phyloP scores from a whole-genome alignment of 1,284 basidiomycete genomes.

The Vanrija pseudolonga region DNA sequence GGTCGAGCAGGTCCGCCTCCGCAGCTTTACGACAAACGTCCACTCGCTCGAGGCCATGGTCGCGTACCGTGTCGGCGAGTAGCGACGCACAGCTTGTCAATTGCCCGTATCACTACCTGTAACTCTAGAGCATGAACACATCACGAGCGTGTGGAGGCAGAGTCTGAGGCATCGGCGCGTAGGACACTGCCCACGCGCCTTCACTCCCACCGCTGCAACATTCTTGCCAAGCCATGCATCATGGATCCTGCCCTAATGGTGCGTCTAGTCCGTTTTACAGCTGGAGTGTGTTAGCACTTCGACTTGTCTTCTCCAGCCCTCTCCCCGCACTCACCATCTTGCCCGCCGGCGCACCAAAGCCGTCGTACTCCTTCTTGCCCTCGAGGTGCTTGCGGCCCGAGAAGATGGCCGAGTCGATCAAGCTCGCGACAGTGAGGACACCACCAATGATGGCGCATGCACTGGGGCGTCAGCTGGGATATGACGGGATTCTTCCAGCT shows the following conservation, averaged over 20 bases:
- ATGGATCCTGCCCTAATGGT: constrained; percentile 1
- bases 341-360: constrained; percentile 40
- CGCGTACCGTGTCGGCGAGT: constrained; percentile 46
- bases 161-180: too few species aligned
- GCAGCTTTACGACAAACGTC: constrained; percentile 85
- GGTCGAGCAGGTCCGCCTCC: constrained; percentile 90
- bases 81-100: background rate
- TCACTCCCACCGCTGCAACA: background rate
- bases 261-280: constrained; percentile 1
- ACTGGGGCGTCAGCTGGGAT: constrained; percentile 49
- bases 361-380: constrained; percentile 28
- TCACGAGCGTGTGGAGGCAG: background rate
- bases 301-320: background rate
- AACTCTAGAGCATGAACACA: constrained; percentile 1
- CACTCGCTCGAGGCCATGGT: constrained; percentile 71
- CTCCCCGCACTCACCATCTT: constrained; percentile 41
- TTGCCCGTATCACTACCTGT: background rate
- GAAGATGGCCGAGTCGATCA: constrained; percentile 87
- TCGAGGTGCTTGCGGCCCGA: constrained; percentile 46
- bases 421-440: constrained; percentile 87
- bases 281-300: too few species aligned
- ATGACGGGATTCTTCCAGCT: constrained; percentile 42
- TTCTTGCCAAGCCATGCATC: constrained; percentile 1
- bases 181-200: background rate
- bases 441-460: constrained; percentile 98